Conservation (phyloP, 2,329 filamentous ascomycete genomes). For the Coleophoma crateriformis region DNA sequence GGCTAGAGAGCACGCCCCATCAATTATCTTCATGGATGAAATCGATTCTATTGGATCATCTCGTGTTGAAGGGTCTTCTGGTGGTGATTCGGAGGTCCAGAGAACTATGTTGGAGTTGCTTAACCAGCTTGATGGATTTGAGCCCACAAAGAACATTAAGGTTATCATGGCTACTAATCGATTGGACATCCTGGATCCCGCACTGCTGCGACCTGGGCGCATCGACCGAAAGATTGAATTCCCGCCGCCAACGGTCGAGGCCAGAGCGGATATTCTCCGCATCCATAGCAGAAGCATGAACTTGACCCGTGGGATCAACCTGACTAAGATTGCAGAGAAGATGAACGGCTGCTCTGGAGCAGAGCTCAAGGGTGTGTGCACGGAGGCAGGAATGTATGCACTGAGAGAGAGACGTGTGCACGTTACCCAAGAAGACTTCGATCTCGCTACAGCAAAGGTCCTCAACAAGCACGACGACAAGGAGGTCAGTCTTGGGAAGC, state of each 20-base stretch:
- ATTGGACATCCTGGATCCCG: constrained; percentile 93
- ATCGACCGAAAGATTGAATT: constrained; percentile 99
- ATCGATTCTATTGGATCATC: constrained; percentile 98
- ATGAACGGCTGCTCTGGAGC: constrained; percentile 99
- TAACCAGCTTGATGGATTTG: constrained; percentile 97
- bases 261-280: constrained; percentile 91
- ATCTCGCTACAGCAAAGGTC: constrained; percentile 97
- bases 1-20: constrained; percentile 95
- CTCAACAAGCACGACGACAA: constrained; percentile 99
- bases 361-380: constrained; percentile 97
- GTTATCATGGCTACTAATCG: constrained; percentile 99
- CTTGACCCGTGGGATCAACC: constrained; percentile 91
- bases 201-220: constrained; percentile 87
- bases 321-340: constrained; percentile 98
- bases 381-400: constrained; percentile 97
- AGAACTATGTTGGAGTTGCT: constrained; percentile 97
- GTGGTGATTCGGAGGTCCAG: constrained; percentile 96
- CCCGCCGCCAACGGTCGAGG: constrained; percentile 92
- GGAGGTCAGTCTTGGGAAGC: constrained; percentile 83
- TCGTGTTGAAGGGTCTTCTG: constrained; percentile 90
- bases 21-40: constrained; percentile 99
- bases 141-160: constrained; percentile 99
- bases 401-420: constrained; percentile 92
- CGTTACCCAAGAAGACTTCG: constrained; percentile 98
- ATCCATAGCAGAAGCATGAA: constrained; percentile 99